Conservation (phyloP, 2,329 filamentous ascomycete genomes). For the Diaporthe humulicola region DNA sequence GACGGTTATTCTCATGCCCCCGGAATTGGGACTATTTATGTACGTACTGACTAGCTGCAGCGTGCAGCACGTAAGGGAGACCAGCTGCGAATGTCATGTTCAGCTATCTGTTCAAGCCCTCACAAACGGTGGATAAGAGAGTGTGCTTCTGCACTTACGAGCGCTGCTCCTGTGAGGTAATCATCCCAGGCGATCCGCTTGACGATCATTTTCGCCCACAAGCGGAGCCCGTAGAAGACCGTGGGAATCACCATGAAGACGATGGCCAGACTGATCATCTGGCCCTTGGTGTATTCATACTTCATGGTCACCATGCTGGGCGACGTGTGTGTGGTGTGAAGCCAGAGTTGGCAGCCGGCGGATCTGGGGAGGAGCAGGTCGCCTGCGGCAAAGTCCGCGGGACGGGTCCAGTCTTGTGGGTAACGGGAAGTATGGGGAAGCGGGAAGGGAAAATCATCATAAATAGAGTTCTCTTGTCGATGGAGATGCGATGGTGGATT, state of each 20-base stretch:
- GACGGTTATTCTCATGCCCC: neutral
- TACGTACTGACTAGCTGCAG: slow-evolving; percentile 11
- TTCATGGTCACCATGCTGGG: slow-evolving; percentile 17
- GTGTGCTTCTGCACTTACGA: neutral
- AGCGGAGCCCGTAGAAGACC: neutral
- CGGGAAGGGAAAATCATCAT: neutral
- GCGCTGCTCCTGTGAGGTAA: slow-evolving; percentile 12
- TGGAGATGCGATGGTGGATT: slow-evolving; percentile 11
- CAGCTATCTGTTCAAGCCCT: neutral
- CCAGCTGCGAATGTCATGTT: neutral
- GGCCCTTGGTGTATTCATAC: slow-evolving; percentile 16
- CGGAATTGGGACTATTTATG: neutral
- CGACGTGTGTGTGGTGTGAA: neutral
- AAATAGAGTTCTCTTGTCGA: neutral
- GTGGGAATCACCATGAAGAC: slow-evolving; percentile 5
- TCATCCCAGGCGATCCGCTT: slow-evolving; percentile 15
- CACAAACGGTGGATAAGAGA: fast-evolving
- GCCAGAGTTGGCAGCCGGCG: neutral
- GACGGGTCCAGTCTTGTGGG: neutral
- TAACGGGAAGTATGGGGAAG: neutral
- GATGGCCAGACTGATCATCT: slow-evolving; percentile 25
- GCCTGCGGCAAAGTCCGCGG: slow-evolving; percentile 14
- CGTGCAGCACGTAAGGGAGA: slow-evolving; percentile 3
- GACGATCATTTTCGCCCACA: slow-evolving; percentile 6
- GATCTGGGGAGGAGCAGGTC: neutral